phyloP scores from a whole-genome alignment of 345 rosid species.

The Eucalyptus sp. region DNA sequence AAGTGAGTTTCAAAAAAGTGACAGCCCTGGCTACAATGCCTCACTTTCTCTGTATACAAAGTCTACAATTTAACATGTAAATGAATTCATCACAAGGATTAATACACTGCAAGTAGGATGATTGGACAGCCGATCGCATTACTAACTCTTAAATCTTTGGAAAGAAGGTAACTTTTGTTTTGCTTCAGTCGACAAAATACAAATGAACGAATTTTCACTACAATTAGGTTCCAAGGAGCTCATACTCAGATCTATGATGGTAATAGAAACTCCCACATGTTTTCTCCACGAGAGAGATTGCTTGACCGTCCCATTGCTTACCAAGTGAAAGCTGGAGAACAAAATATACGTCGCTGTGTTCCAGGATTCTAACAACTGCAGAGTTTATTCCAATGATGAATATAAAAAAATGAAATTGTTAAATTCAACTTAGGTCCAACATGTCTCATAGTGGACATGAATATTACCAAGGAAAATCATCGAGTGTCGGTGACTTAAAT shows the following conservation, averaged over 20 bases:
- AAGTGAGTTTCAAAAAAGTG: neutral
- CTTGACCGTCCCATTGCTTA: neutral
- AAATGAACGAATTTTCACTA: neutral
- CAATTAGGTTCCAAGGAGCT: neutral
- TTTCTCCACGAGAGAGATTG: neutral
- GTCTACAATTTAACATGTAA: neutral
- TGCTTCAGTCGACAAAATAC: neutral
- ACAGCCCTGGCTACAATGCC: neutral
- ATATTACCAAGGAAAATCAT: neutral
- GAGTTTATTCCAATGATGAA: neutral
- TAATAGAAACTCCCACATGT: neutral
- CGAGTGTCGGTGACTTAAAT: neutral
- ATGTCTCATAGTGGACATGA: neutral
- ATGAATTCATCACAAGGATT: neutral
- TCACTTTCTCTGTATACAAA: neutral
- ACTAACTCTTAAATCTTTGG: neutral
- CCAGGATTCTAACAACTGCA: neutral
- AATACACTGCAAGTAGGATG: neutral
- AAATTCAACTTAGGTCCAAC: neutral
- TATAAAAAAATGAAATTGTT: neutral
- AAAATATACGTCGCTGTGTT: neutral
- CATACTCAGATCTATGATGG: neutral
- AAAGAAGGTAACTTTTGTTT: neutral
- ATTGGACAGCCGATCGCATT: neutral
- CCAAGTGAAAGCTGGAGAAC: neutral